These are phyloP conservation scores for Aureobasidium sp. DNA, from an alignment of 2,329 filamentous ascomycete genomes.

Conservation along the genomic window DNA sequence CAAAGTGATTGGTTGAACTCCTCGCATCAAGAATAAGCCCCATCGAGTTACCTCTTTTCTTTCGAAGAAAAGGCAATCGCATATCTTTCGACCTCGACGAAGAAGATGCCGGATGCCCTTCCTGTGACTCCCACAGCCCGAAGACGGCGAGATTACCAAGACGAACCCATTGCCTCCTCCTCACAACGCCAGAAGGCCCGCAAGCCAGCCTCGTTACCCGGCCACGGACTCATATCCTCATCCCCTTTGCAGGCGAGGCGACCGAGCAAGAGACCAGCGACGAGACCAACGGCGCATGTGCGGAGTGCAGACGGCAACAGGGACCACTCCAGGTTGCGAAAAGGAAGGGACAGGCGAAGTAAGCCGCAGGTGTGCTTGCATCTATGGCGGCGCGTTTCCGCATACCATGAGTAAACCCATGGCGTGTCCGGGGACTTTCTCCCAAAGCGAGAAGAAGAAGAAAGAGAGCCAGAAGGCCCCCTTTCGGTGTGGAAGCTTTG, in stretches of 20 bases:
- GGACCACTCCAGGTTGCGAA: constrained; percentile 30
- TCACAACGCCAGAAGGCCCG: constrained; percentile 21
- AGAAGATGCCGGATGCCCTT: constrained; percentile 48
- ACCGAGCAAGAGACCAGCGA: constrained; percentile 32
- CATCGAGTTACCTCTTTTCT: constrained; percentile 82
- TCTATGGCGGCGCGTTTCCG: constrained; percentile 99
- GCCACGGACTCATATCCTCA: constrained; percentile 82
- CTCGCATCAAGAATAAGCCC: constrained; percentile 99
- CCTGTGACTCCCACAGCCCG: constrained; percentile 25
- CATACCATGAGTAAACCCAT: constrained; percentile 44
- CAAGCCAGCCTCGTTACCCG: constrained; percentile 21
- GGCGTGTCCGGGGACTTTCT: constrained; percentile 99
- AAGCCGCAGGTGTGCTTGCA: constrained; percentile 66
- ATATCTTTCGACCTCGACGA: constrained; percentile 98
- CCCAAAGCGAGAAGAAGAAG: constrained; percentile 67
- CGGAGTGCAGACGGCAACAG: constrained; percentile 45
- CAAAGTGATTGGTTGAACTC: constrained; percentile 45
- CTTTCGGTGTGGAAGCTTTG: constrained; percentile 93
- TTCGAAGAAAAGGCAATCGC: constrained; percentile 64
- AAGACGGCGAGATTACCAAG: constrained; percentile 15
- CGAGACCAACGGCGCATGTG: constrained; percentile 24
- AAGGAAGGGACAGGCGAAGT: constrained; percentile 44
- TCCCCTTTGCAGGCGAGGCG: constrained; percentile 39
- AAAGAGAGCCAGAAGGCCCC: constrained; percentile 20
- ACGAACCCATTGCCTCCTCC: constrained; percentile 26